Percentiles rank a stretch among this genome's conserved stretches.
Conservation (phyloP, 176 grass and related monocot species). For the Saccharum officinarum region DNA sequence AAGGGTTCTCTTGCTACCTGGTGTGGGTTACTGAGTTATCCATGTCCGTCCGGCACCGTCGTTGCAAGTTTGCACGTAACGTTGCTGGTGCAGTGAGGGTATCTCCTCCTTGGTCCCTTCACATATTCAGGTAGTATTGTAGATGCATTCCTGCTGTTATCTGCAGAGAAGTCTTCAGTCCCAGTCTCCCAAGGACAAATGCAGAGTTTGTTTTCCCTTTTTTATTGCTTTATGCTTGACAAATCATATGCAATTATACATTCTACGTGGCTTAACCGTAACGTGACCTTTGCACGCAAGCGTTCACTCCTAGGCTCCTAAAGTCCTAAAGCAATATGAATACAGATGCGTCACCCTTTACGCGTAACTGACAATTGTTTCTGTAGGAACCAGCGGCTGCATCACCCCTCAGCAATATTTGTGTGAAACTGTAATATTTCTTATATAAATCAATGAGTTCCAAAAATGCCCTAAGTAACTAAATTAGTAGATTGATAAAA, state of each 20-base stretch:
- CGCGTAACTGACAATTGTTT: background rate
- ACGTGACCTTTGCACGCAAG: background rate
- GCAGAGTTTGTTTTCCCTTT: background rate
- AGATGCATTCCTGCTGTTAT: background rate
- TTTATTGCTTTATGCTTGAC: background rate
- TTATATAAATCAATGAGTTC: background rate
- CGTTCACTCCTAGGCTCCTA: background rate
- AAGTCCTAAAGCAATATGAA: background rate
- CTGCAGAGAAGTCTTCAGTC: background rate
- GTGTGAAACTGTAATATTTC: background rate
- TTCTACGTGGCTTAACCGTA: background rate
- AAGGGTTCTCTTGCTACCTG: background rate
- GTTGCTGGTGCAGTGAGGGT: background rate
- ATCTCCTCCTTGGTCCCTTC: background rate
- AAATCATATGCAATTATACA: background rate
- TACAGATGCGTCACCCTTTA: background rate
- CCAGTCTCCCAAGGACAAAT: background rate
- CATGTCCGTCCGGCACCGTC: background rate
- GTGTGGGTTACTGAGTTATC: background rate
- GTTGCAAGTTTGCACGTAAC: conserved; percentile 22
- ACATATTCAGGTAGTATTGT: background rate
- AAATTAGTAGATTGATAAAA: background rate
- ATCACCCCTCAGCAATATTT: background rate
- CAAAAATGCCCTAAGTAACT: background rate
- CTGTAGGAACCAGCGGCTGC: background rate